Percentiles rank a stretch among this genome's conserved stretches.
Conservation (phyloP, 1,284 basidiomycete genomes). For the Melampsora abietis-canadensis region DNA sequence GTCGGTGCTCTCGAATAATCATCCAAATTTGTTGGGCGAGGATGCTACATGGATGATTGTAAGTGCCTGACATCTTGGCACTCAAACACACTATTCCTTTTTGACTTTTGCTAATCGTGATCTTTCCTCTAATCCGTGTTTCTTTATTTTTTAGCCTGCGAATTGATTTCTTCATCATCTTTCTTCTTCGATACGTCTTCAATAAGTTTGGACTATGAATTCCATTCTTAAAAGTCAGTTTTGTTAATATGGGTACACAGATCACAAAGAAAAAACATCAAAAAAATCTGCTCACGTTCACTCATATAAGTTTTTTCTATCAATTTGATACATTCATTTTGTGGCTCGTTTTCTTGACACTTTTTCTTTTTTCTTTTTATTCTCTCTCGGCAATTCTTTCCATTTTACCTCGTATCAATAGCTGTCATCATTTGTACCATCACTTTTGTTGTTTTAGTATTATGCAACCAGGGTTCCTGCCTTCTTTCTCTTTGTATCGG, state of each 20-base stretch:
- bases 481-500: conserved; percentile 1
- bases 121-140: not conserved
- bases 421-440: conserved; percentile 1
- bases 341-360: not conserved
- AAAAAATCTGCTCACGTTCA: conserved; percentile 1
- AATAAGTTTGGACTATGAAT: too few relatives aligned
- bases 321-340: not conserved
- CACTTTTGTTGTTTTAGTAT: conserved; percentile 1
- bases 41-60: not conserved
- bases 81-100: too few relatives aligned
- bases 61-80: not conserved
- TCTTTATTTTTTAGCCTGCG: not conserved
- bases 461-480: not conserved
- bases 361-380: not conserved
- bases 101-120: not conserved
- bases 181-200: too few relatives aligned
- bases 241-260: too few relatives aligned
- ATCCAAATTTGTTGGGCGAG: conserved; percentile 3
- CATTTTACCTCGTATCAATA: not conserved
- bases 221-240: too few relatives aligned
- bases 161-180: too few relatives aligned
- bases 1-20: conserved; percentile 2
- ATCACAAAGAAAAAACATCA: conserved; percentile 6
- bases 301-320: not conserved
- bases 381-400: not conserved